Evolutionary conservation across 768 basidiomycete genomes (phyloP), one percentile per base, ranked within the genome.

Genomic region (Pulveroboletus frians): DNA sequence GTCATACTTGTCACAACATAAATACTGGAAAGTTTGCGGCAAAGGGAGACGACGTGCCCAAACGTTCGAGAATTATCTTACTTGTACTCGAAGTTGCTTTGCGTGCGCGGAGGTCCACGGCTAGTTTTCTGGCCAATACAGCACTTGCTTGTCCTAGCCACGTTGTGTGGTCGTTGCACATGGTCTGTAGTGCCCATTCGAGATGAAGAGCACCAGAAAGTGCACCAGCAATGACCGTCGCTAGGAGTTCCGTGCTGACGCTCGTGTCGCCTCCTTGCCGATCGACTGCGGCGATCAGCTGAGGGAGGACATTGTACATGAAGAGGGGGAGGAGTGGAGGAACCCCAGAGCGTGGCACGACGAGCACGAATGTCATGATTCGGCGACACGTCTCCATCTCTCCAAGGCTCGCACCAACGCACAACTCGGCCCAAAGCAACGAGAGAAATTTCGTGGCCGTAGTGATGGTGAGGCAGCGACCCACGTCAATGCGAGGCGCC

Each of bases 321-420:
- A 90, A 91, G 26, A 87, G 75, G 0, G 87, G 87, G 18, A 92
- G 71, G 6, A 91, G 73, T 2, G 87, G 86, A 1, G 83, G 81
- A 4, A 68, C 66, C 9, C 66, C 67, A 9, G 76, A 63, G 20
- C 78, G 79, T 36, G 87, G 86, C 52, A 73, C 79, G 26, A 81
- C 77, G 34, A 91, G 73, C 34, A 82, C 76, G 63, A 83, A 87
- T 1, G 84, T 84, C 40, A 80, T 79, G 23, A 90, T 68, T 36
- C 85, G 76, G 46, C 80, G 74, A 61, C 79, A 79, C 15, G 73
- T 74, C 50, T 88, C 86, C 37, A 78, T 71, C 50, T 83, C 81
- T 29, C 81, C 80, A 8, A 78, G 70, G 52, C 69, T 76, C 17
- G 81, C 78, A 3, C 78, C 71, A 20, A 69, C 62, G 27, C 72